These are phyloP conservation scores for Metschnikowia amazonensis DNA, from an alignment of 805 yeast genomes.

Conservation along the genomic window DNA sequence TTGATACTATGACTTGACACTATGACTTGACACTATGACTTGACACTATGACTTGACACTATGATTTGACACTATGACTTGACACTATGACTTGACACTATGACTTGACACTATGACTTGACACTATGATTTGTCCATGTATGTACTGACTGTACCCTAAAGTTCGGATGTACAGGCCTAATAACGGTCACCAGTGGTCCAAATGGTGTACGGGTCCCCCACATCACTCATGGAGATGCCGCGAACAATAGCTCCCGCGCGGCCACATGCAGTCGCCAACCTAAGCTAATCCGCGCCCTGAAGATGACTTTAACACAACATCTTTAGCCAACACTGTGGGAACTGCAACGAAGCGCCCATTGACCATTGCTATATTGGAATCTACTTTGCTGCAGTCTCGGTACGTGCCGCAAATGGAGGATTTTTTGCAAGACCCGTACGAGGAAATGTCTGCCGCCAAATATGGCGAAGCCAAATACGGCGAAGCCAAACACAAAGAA, in stretches of 20 bases:
- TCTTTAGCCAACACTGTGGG: background rate
- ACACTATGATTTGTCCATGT: no score
- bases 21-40: no score
- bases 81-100: no score
- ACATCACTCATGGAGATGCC: background rate
- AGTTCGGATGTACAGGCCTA: no score
- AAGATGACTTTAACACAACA: background rate
- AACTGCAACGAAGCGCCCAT: background rate
- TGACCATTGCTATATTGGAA: background rate
- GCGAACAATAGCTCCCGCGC: background rate
- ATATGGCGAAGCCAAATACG: background rate
- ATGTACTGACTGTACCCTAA: no score
- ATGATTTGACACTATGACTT: no score
- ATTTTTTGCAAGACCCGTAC: slow-evolving; percentile 11
- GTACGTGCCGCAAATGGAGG: slow-evolving; percentile 9
- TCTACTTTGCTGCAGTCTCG: background rate
- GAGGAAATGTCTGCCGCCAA: slow-evolving; percentile 6
- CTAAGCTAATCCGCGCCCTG: background rate
- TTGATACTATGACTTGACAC: no score
- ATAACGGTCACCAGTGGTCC: no score
- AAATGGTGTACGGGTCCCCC: slow-evolving; percentile 1
- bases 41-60: no score
- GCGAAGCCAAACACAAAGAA: background rate
- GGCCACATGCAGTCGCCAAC: background rate
- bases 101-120: no score